Percentiles rank a stretch among this genome's conserved stretches.
Evolutionary conservation across 225 moss, liverwort and hornwort species (phyloP).

Genomic region (Pseudisothecium myosuroides): DNA sequence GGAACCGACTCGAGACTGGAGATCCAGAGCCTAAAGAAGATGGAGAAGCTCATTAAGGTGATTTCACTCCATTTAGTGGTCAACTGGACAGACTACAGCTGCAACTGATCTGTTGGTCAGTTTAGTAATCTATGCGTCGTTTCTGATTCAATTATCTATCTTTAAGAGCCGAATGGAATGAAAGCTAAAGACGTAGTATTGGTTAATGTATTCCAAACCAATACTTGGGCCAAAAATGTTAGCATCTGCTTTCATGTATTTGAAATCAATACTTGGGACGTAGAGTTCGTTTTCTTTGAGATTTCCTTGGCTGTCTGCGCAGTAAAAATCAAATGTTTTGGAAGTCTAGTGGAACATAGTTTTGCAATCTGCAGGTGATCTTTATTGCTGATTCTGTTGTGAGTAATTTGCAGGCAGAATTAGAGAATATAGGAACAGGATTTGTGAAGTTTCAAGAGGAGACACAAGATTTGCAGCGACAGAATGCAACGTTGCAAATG

Average conservation of each 20-base stretch:
- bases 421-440: conserved; percentile 45
- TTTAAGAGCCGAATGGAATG: neutral
- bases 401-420: conserved; percentile 28
- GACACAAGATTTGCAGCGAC: conserved; percentile 59
- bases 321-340: neutral
- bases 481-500: conserved; percentile 42
- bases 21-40: conserved; percentile 64
- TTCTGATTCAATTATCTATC: neutral
- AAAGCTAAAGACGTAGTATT: neutral
- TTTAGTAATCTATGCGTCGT: neutral
- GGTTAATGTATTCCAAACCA: neutral
- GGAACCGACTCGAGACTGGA: conserved; percentile 73
- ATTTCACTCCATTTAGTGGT: neutral
- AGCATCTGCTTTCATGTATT: too few relatives aligned
- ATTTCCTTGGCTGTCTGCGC: neutral
- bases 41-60: conserved; percentile 63
- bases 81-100: neutral
- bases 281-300: neutral
- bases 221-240: too few relatives aligned
- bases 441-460: conserved; percentile 55
- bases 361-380: neutral
- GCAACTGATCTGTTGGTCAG: neutral
- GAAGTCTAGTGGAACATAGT: neutral
- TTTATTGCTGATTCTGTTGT: neutral
- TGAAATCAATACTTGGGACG: neutral